These are phyloP conservation scores for Solanum paucissectum DNA, from an alignment of 257 asterid species.

Conservation along the genomic window DNA sequence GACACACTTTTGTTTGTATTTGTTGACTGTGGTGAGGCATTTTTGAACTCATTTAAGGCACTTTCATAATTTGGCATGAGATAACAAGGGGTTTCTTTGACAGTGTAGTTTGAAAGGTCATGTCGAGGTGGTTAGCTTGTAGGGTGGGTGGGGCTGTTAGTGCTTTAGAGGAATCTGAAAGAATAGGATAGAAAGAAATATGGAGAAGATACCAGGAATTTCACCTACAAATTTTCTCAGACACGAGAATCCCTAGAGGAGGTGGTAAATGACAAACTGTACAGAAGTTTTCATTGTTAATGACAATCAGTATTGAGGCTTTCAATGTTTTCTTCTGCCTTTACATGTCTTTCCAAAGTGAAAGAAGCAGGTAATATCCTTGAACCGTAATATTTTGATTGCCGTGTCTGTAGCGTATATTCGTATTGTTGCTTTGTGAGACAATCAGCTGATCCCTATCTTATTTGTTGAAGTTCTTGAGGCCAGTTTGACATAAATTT, in stretches of 20 bases:
- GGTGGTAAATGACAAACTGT: neutral
- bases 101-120: neutral
- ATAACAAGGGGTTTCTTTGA: neutral
- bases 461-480: neutral
- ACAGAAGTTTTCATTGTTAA: neutral
- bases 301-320: neutral
- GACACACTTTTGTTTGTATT: neutral
- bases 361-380: neutral
- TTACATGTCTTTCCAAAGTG: neutral
- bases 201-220: neutral
- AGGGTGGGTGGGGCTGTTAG: neutral
- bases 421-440: neutral
- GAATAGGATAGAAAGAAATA: neutral
- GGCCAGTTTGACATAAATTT: neutral
- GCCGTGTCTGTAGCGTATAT: neutral
- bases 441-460: neutral
- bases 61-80: neutral
- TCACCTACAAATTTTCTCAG: neutral
- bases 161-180: neutral
- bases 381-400: neutral
- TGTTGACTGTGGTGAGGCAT: neutral
- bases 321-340: neutral
- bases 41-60: neutral
- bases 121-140: neutral
- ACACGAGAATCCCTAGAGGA: neutral